Base-by-base conservation (phyloP, 192 early-diverging fungal genomes). In the Linnemannia exigua region DNA sequence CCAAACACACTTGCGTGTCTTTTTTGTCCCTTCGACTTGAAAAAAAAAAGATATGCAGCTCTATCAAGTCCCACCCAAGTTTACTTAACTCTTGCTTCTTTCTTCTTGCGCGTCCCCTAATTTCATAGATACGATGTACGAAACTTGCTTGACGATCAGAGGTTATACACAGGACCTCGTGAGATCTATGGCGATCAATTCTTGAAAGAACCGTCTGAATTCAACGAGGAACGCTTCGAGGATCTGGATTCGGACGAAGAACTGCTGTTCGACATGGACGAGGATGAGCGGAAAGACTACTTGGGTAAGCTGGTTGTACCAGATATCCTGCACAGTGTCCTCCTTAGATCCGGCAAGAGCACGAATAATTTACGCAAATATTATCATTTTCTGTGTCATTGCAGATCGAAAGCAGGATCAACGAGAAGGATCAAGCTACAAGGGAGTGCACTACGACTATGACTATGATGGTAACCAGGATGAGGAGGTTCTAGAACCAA, bases 231-330 rank as follows among this genome's bases (percentile, higher is more conserved):
- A 48, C 90, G 94, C 35, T 95, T 88, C 80, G 70, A 44, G 19
- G 94, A 94, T 83, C 77, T 94, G 52, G 91, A 92, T 63, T 91
- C 91, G 16, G 92, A 92, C 41, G 92, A 92, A 66, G 92, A 93
- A 52, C 19, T 83, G 11, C 48, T 92, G 44, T 92, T 89, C 67
- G 79, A 87, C 17, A 89, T 92, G 90, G 84, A 89, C 38, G 91
- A 92, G 46, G 90, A 91, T 37, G 92, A 94, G 67, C 80, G 91
- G 31, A 82, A 84, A 28, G 63, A 79, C 25, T 91, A 88, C 78
- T 66, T 94, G 35, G 91, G 89, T 90, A 87, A 79, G 35, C 12
- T 44, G 7, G 61, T 11, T n/a, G 22, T 7, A 20, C 20, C 3
- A 20, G 25, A 38, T 25, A 9, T 9, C 25, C 12, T 22, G 7